A percentile compares a stretch with the other conserved stretches of the same genome.
Evolutionary conservation across 306 rosid species (phyloP).

Genomic region (Cercis canadensis): DNA sequence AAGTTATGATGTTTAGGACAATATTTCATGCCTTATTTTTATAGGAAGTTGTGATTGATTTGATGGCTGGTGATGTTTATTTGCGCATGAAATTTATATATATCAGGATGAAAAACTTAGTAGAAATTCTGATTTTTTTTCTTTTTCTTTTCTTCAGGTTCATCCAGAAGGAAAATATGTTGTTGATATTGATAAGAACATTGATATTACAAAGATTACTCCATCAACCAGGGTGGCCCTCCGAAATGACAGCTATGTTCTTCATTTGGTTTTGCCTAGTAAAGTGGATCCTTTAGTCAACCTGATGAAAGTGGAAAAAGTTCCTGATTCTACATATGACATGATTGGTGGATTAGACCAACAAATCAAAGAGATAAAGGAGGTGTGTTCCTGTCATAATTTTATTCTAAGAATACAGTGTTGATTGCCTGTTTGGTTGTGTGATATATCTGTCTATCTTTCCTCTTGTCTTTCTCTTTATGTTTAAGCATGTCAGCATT

Average conservation of each 20-base stretch:
- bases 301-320: conserved; percentile 99
- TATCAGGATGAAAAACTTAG: not conserved
- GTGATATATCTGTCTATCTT: not conserved
- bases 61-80: not conserved
- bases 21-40: conserved; percentile 7
- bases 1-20: not conserved
- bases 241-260: conserved; percentile 98
- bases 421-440: too few relatives aligned
- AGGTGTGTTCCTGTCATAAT: conserved; percentile 52
- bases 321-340: conserved; percentile 99
- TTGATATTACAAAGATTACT: conserved; percentile 94
- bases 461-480: not conserved
- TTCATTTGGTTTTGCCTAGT: conserved; percentile 93
- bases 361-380: conserved; percentile 98
- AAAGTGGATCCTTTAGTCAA: conserved; percentile 98
- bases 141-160: conserved; percentile 56
- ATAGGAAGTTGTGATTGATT: not conserved
- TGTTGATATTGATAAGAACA: conserved; percentile 92
- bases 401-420: not conserved
- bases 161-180: conserved; percentile 99
- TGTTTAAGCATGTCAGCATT: not conserved
- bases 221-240: conserved; percentile 99
- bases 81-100: not conserved
- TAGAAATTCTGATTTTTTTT: not conserved
- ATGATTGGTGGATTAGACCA: conserved; percentile 99